A percentile compares a stretch with the other conserved stretches of the same genome.
phyloP scores from a whole-genome alignment of 2,329 filamentous ascomycete genomes.

The Fusarium redolens region DNA sequence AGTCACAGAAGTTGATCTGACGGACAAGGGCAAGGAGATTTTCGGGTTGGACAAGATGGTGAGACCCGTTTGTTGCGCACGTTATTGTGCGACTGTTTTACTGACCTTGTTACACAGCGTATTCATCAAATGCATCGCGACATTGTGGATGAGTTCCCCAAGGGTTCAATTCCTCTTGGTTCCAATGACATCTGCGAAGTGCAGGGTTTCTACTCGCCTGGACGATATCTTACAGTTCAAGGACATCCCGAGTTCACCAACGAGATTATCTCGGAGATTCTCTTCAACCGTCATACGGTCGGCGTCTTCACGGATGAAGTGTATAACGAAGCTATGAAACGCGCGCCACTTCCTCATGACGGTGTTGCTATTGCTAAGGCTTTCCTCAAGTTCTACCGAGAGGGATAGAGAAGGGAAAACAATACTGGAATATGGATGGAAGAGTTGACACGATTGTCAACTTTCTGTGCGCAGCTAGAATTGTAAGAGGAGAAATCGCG shows the following conservation, averaged over 20 bases:
- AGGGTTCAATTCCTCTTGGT: conserved; percentile 54
- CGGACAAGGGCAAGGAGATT: conserved; percentile 53
- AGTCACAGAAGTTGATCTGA: conserved; percentile 55
- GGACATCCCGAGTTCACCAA: conserved; percentile 61
- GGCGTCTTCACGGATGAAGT: conserved; percentile 78
- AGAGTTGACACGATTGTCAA: not conserved
- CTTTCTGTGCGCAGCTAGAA: not conserved
- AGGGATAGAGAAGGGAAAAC: conserved; percentile 50
- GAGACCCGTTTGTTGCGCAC: conserved; percentile 55
- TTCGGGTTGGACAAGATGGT: conserved; percentile 53
- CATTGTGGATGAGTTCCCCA: conserved; percentile 54
- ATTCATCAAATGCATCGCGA: conserved; percentile 63
- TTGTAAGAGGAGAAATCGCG: not conserved
- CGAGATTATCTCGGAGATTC: conserved; percentile 53
- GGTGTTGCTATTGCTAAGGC: conserved; percentile 79
- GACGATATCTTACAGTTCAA: conserved; percentile 56
- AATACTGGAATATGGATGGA: not conserved
- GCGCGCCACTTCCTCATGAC: conserved; percentile 78
- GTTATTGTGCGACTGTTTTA: conserved; percentile 70
- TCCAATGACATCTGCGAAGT: conserved; percentile 55
- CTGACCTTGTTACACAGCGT: conserved; percentile 45
- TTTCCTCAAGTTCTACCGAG: conserved; percentile 81
- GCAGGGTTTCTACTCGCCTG: conserved; percentile 57
- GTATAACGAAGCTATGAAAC: conserved; percentile 74
- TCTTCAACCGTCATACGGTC: conserved; percentile 65